These are phyloP conservation scores for Strigomonas oncopelti DNA, from an alignment of 208 protist species.

Conservation along the genomic window DNA sequence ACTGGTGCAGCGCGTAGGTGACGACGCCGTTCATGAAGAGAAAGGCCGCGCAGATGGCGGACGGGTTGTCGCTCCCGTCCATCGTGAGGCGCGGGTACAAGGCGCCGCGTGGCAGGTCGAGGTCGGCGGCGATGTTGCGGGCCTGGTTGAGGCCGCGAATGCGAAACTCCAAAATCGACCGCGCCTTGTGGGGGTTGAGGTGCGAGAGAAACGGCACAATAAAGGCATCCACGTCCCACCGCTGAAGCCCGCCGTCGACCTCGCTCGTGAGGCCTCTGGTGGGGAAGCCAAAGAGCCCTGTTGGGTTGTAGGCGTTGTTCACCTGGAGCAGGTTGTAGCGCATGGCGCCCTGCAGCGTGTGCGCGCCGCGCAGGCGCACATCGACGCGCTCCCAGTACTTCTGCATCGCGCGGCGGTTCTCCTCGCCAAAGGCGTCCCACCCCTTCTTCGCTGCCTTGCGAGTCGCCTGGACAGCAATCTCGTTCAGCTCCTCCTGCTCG, in stretches of 20 bases:
- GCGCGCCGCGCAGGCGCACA: constrained; percentile 49
- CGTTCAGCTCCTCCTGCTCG: constrained; percentile 73
- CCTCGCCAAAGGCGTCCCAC: constrained; percentile 58
- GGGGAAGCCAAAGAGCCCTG: constrained; percentile 51
- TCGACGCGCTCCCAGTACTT: constrained; percentile 73
- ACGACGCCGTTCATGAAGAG: constrained; percentile 86
- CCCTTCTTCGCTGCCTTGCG: constrained; percentile 48
- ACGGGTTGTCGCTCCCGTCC: constrained; percentile 66
- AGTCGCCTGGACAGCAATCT: constrained; percentile 59
- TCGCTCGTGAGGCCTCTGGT: constrained; percentile 75
- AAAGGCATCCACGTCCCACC: constrained; percentile 88
- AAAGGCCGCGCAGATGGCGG: constrained; percentile 69
- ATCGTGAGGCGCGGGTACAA: constrained; percentile 83
- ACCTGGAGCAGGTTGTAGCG: constrained; percentile 87
- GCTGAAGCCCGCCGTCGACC: constrained; percentile 63
- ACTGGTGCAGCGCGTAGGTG: constrained; percentile 73
- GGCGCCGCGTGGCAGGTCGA: constrained; percentile 81
- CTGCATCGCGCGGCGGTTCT: constrained; percentile 58
- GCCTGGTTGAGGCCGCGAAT: constrained; percentile 77
- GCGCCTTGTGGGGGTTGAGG: constrained; percentile 65
- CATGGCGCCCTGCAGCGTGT: constrained; percentile 64
- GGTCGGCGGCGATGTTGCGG: constrained; percentile 57
- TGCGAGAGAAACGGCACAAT: constrained; percentile 83
- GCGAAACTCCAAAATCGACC: constrained; percentile 80
- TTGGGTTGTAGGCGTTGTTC: constrained; percentile 44